Percentiles rank a stretch among this genome's conserved stretches.
Conservation (phyloP, 202 grass and related monocot genomes). For the Cymbopogon flexuosus region DNA sequence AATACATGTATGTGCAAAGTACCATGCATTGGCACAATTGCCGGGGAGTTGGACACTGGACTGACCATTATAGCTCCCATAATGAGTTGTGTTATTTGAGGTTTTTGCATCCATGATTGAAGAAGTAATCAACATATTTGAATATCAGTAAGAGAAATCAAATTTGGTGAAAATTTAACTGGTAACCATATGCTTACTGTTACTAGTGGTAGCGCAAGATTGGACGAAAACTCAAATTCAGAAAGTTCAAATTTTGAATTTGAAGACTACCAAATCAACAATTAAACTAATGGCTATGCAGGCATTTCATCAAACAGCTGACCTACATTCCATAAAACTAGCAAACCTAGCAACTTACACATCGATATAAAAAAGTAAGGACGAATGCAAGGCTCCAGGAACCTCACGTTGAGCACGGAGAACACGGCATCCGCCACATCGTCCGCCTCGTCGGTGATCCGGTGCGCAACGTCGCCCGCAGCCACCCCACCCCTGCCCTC, state of each 20-base stretch:
- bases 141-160: not conserved
- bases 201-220: not conserved
- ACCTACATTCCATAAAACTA: not conserved
- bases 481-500: constrained; percentile 50
- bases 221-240: not conserved
- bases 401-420: constrained; percentile 63
- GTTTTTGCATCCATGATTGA: not conserved
- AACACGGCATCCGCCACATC: constrained; percentile 67
- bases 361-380: not conserved
- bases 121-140: not conserved
- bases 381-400: not conserved
- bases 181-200: not conserved
- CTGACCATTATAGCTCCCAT: not conserved
- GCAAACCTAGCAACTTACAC: not conserved
- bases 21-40: not conserved
- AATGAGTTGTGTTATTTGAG: not conserved
- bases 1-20: not conserved
- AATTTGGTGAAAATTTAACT: not conserved
- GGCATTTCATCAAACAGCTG: constrained; percentile 35
- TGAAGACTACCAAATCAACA: not conserved
- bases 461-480: constrained; percentile 53
- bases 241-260: not conserved
- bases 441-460: constrained; percentile 57
- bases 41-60: not conserved
- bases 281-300: not conserved